These are phyloP conservation scores for Pleomassaria siparia DNA, from an alignment of 2,329 filamentous ascomycete species.

Conservation along the genomic window DNA sequence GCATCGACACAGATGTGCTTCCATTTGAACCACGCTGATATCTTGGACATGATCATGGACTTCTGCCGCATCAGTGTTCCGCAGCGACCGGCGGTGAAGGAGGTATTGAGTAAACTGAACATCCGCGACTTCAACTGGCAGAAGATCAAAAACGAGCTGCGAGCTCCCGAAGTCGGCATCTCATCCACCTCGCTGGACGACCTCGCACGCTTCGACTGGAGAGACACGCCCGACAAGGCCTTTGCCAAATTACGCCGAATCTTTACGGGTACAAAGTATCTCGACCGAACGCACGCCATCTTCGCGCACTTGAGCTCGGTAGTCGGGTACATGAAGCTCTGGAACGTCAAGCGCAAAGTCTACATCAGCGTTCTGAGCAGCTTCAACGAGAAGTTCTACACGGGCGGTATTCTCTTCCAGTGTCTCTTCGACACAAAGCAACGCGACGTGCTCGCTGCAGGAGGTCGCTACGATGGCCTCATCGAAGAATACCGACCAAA, in stretches of 20 bases:
- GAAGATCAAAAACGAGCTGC: conserved; percentile 78
- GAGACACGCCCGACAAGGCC: conserved; percentile 72
- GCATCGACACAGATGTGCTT: conserved; percentile 77
- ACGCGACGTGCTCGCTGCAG: conserved; percentile 83
- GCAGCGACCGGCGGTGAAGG: conserved; percentile 72
- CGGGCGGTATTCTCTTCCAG: conserved; percentile 78
- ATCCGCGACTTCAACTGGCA: conserved; percentile 79
- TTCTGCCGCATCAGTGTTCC: conserved; percentile 76
- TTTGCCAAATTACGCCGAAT: conserved; percentile 63
- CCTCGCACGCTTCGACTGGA: conserved; percentile 86
- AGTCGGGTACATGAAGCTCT: conserved; percentile 71
- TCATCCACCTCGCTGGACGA: conserved; percentile 90
- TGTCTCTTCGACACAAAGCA: conserved; percentile 85
- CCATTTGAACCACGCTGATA: conserved; percentile 82
- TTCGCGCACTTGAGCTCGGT: conserved; percentile 81
- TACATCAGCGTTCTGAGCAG: conserved; percentile 85
- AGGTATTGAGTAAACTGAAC: conserved; percentile 84
- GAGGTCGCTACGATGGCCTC: conserved; percentile 87
- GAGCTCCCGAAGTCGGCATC: conserved; percentile 77
- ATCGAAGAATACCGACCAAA: conserved; percentile 81
- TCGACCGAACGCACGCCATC: conserved; percentile 54
- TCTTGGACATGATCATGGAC: conserved; percentile 86
- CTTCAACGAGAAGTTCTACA: conserved; percentile 89
- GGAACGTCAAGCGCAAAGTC: conserved; percentile 74
- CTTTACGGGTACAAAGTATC: conserved; percentile 56